Percentiles rank a stretch among this genome's conserved stretches.
Conservation (phyloP, 1,139 yeast genomes). For the Blastobotrys indianensis region DNA sequence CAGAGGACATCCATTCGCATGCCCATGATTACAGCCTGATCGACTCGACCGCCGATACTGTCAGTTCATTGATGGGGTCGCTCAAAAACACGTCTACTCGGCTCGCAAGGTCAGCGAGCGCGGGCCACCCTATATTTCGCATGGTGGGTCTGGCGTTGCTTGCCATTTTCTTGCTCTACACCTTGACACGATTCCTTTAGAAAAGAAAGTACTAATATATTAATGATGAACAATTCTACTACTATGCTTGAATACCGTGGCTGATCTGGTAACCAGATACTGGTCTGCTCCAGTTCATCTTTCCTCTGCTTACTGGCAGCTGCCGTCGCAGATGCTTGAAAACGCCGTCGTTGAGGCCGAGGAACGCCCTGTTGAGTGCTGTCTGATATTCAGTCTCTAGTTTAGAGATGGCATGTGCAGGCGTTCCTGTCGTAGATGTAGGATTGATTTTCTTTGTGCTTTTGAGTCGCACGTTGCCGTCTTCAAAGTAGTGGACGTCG, state of each 20-base stretch:
- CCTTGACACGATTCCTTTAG: slow-evolving; percentile 51
- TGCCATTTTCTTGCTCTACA: slow-evolving; percentile 61
- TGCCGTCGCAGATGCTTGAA: slow-evolving; percentile 86
- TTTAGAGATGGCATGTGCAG: slow-evolving; percentile 48
- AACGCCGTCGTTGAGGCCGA: slow-evolving; percentile 66
- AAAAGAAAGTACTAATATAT: background rate
- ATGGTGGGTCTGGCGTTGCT: slow-evolving; percentile 55
- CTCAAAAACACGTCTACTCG: slow-evolving; percentile 64
- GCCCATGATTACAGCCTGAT: slow-evolving; percentile 55
- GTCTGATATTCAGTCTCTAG: slow-evolving; percentile 61
- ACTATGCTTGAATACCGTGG: background rate
- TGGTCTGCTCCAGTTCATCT: slow-evolving; percentile 92
- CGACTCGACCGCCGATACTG: slow-evolving; percentile 43
- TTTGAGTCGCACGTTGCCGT: slow-evolving; percentile 84
- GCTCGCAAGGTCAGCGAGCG: slow-evolving; percentile 52
- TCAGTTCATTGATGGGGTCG: slow-evolving; percentile 53
- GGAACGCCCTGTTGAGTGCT: slow-evolving; percentile 57
- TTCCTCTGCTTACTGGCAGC: slow-evolving; percentile 84
- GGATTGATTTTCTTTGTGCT: slow-evolving; percentile 39
- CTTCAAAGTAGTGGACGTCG: slow-evolving; percentile 90
- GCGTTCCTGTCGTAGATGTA: slow-evolving; percentile 20
- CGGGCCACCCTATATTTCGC: slow-evolving; percentile 53
- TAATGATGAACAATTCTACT: background rate
- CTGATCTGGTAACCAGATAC: slow-evolving; percentile 33
- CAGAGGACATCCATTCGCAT: slow-evolving; percentile 57